Percentiles rank a stretch among this genome's conserved stretches.
Evolutionary conservation across 495 filamentous ascomycete species (phyloP).

Genomic region (Annulohypoxylon moriforme): DNA sequence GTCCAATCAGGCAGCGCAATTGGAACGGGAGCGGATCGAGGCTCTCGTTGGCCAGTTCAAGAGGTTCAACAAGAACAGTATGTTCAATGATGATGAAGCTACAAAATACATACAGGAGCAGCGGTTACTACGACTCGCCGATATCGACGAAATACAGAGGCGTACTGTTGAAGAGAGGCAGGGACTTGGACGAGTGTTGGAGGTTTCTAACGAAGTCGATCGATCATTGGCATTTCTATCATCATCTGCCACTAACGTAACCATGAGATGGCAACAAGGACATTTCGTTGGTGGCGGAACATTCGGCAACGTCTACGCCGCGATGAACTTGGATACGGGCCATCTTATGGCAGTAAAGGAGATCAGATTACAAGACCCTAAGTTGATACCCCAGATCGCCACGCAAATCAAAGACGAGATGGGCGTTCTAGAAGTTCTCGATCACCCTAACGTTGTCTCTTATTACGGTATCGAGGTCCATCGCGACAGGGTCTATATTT

Average conservation of each 20-base stretch:
- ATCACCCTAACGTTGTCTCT: slow-evolving; percentile 96
- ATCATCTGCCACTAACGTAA: slow-evolving; percentile 93
- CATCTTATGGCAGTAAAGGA: slow-evolving; percentile 99
- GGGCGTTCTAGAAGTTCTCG: slow-evolving; percentile 91
- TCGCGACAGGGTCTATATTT: slow-evolving; percentile 98
- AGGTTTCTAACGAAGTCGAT: slow-evolving; percentile 94
- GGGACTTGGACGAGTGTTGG: slow-evolving; percentile 87
- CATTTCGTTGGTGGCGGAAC: slow-evolving; percentile 97
- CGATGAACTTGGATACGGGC: slow-evolving; percentile 95
- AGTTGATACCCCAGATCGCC: slow-evolving; percentile 92
- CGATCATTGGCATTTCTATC: slow-evolving; percentile 93
- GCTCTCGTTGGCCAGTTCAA: slow-evolving; percentile 76
- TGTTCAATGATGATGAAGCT: slow-evolving; percentile 88
- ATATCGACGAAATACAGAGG: slow-evolving; percentile 80
- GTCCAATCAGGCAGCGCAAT: slow-evolving; percentile 90
- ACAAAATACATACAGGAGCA: slow-evolving; percentile 75
- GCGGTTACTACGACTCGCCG: slow-evolving; percentile 73
- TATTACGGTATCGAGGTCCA: slow-evolving; percentile 99
- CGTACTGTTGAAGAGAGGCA: slow-evolving; percentile 88
- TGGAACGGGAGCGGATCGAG: slow-evolving; percentile 79
- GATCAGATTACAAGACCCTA: slow-evolving; percentile 95
- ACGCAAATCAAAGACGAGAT: slow-evolving; percentile 96
- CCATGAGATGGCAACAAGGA: slow-evolving; percentile 96
- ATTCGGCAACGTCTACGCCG: slow-evolving; percentile 96
- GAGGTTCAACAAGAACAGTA: slow-evolving; percentile 77